These are phyloP conservation scores for Debaryomycetaceae sp. DNA, from an alignment of 1,139 yeast species.

Conservation along the genomic window DNA sequence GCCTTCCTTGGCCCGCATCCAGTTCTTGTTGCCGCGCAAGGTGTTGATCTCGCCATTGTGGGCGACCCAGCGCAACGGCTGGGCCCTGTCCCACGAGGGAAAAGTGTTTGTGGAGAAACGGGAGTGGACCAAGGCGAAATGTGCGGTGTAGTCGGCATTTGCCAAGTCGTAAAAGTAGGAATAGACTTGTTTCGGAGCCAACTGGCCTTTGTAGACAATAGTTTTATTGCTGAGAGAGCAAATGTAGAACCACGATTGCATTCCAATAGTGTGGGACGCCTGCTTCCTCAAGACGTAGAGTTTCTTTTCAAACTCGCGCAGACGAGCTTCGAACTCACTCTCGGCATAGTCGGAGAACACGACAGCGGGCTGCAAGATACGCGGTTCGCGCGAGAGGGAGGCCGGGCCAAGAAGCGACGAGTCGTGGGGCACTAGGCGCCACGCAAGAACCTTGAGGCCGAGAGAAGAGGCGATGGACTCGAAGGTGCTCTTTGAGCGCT, in stretches of 20 bases:
- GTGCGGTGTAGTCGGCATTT: constrained; percentile 89
- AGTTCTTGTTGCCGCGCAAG: constrained; percentile 91
- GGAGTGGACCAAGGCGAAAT: constrained; percentile 92
- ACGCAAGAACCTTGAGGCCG: constrained; percentile 77
- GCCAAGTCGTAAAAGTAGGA: constrained; percentile 87
- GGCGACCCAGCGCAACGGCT: constrained; percentile 94
- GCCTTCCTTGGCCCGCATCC: constrained; percentile 99
- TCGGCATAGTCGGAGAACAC: constrained; percentile 50
- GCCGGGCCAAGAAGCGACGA: constrained; percentile 91
- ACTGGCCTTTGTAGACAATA: constrained; percentile 94
- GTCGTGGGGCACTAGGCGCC: constrained; percentile 96
- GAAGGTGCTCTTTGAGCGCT: constrained; percentile 62
- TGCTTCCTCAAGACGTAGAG: constrained; percentile 82
- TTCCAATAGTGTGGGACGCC: constrained; percentile 80
- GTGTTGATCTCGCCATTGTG: constrained; percentile 99
- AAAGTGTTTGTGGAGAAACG: constrained; percentile 96
- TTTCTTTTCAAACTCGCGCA: constrained; percentile 68
- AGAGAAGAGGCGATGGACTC: constrained; percentile 68
- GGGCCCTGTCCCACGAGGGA: constrained; percentile 99
- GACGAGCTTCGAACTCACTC: constrained; percentile 46
- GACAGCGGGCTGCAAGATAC: constrained; percentile 79
- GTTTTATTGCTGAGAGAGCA: constrained; percentile 84
- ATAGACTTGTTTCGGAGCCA: constrained; percentile 94
- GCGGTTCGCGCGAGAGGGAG: constrained; percentile 86
- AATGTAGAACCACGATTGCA: constrained; percentile 95